phyloP scores from a whole-genome alignment of 2,329 filamentous ascomycete genomes.

The Chaetothyriales sp. region DNA sequence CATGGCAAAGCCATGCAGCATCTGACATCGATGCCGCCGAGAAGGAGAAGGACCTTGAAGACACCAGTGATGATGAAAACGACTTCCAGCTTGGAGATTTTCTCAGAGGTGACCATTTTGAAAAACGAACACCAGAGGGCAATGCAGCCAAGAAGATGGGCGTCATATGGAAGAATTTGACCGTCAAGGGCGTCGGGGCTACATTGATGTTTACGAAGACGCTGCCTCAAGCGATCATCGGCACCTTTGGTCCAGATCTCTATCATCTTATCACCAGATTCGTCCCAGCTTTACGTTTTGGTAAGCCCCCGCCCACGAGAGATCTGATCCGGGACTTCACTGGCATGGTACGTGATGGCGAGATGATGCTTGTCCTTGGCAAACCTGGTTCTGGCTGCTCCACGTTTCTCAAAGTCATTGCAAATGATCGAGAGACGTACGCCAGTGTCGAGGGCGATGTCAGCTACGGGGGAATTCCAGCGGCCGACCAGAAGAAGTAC shows the following conservation, averaged over 20 bases:
- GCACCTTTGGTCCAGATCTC: constrained; percentile 68
- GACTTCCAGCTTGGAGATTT: constrained; percentile 59
- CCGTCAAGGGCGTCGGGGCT: constrained; percentile 56
- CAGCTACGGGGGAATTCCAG: constrained; percentile 57
- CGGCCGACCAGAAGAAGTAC: constrained; percentile 51
- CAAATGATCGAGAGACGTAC: constrained; percentile 54
- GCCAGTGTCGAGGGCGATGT: constrained; percentile 56
- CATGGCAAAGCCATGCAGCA: constrained; percentile 25
- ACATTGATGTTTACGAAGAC: constrained; percentile 58
- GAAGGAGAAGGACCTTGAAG: constrained; percentile 19
- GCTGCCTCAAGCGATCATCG: constrained; percentile 58
- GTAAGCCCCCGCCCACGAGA: constrained; percentile 36
- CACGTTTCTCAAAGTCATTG: constrained; percentile 63
- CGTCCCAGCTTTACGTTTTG: constrained; percentile 37
- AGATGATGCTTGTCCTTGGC: constrained; percentile 62
- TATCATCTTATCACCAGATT: constrained; percentile 49
- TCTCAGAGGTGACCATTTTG: constrained; percentile 60
- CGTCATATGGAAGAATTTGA: constrained; percentile 62
- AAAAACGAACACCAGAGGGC: constrained; percentile 52
- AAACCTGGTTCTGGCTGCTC: constrained; percentile 61
- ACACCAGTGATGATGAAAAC: constrained; percentile 28
- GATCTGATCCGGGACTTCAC: constrained; percentile 53
- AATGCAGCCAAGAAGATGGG: constrained; percentile 63
- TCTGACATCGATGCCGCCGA: constrained; percentile 27
- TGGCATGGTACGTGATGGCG: constrained; percentile 52